These are phyloP conservation scores for Ophiosphaerella korrae DNA, from an alignment of 2,329 filamentous ascomycete species.

Conservation along the genomic window DNA sequence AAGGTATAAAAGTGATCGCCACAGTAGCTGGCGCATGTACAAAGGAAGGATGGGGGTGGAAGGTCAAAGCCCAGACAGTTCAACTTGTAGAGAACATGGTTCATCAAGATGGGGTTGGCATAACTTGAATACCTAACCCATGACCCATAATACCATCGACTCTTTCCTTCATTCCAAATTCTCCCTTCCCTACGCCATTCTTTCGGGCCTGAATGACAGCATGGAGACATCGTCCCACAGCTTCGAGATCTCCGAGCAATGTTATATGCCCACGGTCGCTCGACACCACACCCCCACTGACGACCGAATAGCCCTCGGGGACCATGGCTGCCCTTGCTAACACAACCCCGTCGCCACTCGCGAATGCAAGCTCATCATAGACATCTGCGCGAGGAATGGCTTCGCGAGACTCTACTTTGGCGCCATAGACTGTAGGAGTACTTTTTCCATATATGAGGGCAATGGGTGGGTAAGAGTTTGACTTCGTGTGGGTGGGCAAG, in stretches of 20 bases:
- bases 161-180: slow-evolving; percentile 54
- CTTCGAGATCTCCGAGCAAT: slow-evolving; percentile 81
- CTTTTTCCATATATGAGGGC: slow-evolving; percentile 86
- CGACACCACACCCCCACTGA: slow-evolving; percentile 73
- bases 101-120: too few species aligned
- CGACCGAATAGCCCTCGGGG: slow-evolving; percentile 76
- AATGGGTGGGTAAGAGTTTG: slow-evolving; percentile 81
- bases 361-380: slow-evolving; percentile 87
- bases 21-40: too few species aligned
- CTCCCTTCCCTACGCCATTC: slow-evolving; percentile 74
- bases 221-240: slow-evolving; percentile 74
- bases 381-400: slow-evolving; percentile 76
- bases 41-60: too few species aligned
- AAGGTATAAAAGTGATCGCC: too few species aligned
- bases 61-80: too few species aligned
- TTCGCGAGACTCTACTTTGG: slow-evolving; percentile 73
- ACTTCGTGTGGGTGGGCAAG: slow-evolving; percentile 60
- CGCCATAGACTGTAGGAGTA: slow-evolving; percentile 83
- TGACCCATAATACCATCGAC: not conserved
- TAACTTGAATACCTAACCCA: not conserved
- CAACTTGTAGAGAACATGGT: too few species aligned
- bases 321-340: slow-evolving; percentile 85
- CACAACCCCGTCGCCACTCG: slow-evolving; percentile 86
- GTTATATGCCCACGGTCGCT: slow-evolving; percentile 88
- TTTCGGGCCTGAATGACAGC: slow-evolving; percentile 70